Evolutionary conservation across 169 alveolate species (phyloP), one percentile per base, ranked within the genome.

Genomic region (Plasmodium vinckei): DNA sequence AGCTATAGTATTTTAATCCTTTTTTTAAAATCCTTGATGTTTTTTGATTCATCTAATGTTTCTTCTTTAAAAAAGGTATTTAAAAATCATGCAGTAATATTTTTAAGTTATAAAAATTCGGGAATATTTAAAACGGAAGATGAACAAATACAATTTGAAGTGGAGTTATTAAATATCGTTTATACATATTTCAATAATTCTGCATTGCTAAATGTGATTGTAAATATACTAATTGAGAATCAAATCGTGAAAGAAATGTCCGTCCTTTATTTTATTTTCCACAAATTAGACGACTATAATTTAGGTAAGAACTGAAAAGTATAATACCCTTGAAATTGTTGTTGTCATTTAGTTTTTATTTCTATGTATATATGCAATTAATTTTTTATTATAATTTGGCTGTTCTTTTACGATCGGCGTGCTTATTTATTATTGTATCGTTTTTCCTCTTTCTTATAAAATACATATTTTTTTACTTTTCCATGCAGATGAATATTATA

Each of bases 1-100:
- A 82, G 84, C 15, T 67, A 82, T 47, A 54, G 54, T 21, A 67
- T 82, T 53, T 82, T 82, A 67, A 67, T 82, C 9, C 79, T 82
- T 23, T 82, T 82, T 54, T 82, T 82, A 49, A 82, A 82, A 70
- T 42, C 90, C 5, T 60, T 82, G n/a, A 42, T 82, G 68, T 68
- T 82, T 42, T 82, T 82, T 82, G 90, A 67, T 47, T 53, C 71
- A 5, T 67, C 90, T 6, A 82, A 82, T 82, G 90, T 82, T 67
- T 82, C 90, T 12, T 65, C 79, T 17, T 67, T 82, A 64, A 67
- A 82, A 42, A 67, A 65, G 53, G 69, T 27, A 13, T 82, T 82
- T 63, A 82, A 61, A 65, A 67, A 65, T 42, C 90, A 82, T 15
- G 69, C 89, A 17, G 54, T 79, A 25, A 79, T 79, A 67, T 68